Conservation (phyloP, 2,329 filamentous ascomycete genomes). For the Botrytis medusae region DNA sequence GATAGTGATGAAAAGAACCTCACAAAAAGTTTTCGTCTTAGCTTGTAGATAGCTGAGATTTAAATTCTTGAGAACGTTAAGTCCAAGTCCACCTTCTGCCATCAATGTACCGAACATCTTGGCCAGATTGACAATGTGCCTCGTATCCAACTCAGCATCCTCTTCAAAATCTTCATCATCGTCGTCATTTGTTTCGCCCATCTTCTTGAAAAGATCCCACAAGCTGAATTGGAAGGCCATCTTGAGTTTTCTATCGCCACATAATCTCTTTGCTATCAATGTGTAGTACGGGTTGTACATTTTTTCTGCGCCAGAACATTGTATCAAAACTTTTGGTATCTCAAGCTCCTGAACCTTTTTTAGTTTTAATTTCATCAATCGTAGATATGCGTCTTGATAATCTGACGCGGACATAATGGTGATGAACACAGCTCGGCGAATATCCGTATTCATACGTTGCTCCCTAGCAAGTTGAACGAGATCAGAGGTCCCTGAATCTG, state of each 20-base stretch:
- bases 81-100: constrained; percentile 55
- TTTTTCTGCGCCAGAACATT: constrained; percentile 80
- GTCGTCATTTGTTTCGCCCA: constrained; percentile 72
- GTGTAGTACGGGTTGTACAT: constrained; percentile 93
- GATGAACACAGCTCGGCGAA: constrained; percentile 74
- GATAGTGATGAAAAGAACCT: constrained; percentile 74
- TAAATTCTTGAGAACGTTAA: constrained; percentile 66
- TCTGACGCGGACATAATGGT: constrained; percentile 84
- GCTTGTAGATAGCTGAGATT: constrained; percentile 76
- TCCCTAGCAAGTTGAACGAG: constrained; percentile 41
- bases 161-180: constrained; percentile 61
- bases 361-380: constrained; percentile 77
- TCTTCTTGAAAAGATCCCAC: constrained; percentile 79
- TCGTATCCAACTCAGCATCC: constrained; percentile 50
- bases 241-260: constrained; percentile 69
- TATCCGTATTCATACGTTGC: constrained; percentile 42
- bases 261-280: constrained; percentile 76
- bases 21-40: constrained; percentile 75
- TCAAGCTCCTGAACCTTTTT: constrained; percentile 86
- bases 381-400: constrained; percentile 77
- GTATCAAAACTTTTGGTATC: constrained; percentile 82
- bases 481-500: constrained; percentile 37
- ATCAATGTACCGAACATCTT: constrained; percentile 65
- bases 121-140: constrained; percentile 65
- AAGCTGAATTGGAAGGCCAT: constrained; percentile 86